phyloP scores from a whole-genome alignment of 176 grass and related monocot genomes.

The Hordeum marinum region DNA sequence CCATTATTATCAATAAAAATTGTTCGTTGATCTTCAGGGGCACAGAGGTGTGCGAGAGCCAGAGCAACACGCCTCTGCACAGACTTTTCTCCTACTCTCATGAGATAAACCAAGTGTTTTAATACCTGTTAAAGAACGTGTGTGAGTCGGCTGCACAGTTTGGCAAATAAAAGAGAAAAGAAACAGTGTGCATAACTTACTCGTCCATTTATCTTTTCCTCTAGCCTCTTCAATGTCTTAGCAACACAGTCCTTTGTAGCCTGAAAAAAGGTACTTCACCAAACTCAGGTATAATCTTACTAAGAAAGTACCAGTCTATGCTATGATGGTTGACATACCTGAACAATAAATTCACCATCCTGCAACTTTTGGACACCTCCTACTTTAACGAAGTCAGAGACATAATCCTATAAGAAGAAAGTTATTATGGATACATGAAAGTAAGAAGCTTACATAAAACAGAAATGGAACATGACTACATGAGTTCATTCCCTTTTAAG shows the following conservation, averaged over 20 bases:
- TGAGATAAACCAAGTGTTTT: slow-evolving; percentile 93
- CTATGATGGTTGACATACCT: slow-evolving; percentile 38
- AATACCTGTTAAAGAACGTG: slow-evolving; percentile 60
- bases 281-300: slow-evolving; percentile 6
- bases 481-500: slow-evolving; percentile 3
- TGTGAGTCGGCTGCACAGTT: not conserved
- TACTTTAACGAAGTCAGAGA: slow-evolving; percentile 96
- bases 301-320: not conserved
- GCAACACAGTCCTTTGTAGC: slow-evolving; percentile 99
- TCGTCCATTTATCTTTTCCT: slow-evolving; percentile 96
- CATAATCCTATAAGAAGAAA: slow-evolving; percentile 70
- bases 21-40: slow-evolving; percentile 78
- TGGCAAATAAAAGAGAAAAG: slow-evolving; percentile 1
- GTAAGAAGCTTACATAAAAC: slow-evolving; percentile 20
- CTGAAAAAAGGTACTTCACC: slow-evolving; percentile 32
- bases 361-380: slow-evolving; percentile 96
- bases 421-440: slow-evolving; percentile 5
- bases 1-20: slow-evolving; percentile 99
- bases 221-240: slow-evolving; percentile 95
- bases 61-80: slow-evolving; percentile 90
- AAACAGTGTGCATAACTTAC: slow-evolving; percentile 44
- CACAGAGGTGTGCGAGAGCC: slow-evolving; percentile 95
- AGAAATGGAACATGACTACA: slow-evolving; percentile 8
- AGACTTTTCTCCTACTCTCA: slow-evolving; percentile 85
- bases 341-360: slow-evolving; percentile 98